phyloP scores from a whole-genome alignment of 148 eudicot genomes.

The Bassia scoparia region DNA sequence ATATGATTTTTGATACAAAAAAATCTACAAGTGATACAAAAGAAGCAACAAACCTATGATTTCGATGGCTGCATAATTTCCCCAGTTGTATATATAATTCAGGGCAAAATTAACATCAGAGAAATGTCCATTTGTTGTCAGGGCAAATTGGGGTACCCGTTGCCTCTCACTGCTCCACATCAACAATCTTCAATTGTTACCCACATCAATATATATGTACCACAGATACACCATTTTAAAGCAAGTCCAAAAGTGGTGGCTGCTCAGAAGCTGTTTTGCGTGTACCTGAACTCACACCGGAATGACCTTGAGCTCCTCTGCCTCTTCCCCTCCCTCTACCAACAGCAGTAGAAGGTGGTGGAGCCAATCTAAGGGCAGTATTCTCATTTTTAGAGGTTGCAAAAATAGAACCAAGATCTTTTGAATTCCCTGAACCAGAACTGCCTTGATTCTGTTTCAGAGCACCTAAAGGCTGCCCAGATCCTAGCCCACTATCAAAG shows the following conservation, averaged over 20 bases:
- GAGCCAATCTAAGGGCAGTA: conserved; percentile 75
- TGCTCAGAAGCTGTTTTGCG: conserved; percentile 51
- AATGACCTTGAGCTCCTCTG: conserved; percentile 60
- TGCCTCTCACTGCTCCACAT: not conserved
- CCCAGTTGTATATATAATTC: conserved; percentile 14
- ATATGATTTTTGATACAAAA: conserved; percentile 2
- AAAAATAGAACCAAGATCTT: conserved; percentile 77
- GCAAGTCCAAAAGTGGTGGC: conserved; percentile 86
- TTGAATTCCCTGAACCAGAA: conserved; percentile 36
- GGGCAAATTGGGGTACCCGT: not conserved
- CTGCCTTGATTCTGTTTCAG: conserved; percentile 50
- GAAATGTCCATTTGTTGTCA: not conserved
- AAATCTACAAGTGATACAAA: conserved; percentile 14
- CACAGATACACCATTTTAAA: conserved; percentile 24
- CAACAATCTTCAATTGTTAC: conserved; percentile 1
- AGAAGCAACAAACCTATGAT: conserved; percentile 15
- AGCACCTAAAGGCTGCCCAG: conserved; percentile 46
- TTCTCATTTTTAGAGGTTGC: conserved; percentile 49
- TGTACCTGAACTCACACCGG: conserved; percentile 26
- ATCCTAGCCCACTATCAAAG: conserved; percentile 33
- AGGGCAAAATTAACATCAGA: conserved; percentile 10
- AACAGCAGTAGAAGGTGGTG: conserved; percentile 78
- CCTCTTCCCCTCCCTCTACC: conserved; percentile 87
- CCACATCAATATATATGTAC: not conserved
- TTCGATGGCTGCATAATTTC: not conserved